Evolutionary conservation across 495 filamentous ascomycete genomes (phyloP), one percentile per base, ranked within the genome.

Genomic region (Hyaloscypha finlandica): DNA sequence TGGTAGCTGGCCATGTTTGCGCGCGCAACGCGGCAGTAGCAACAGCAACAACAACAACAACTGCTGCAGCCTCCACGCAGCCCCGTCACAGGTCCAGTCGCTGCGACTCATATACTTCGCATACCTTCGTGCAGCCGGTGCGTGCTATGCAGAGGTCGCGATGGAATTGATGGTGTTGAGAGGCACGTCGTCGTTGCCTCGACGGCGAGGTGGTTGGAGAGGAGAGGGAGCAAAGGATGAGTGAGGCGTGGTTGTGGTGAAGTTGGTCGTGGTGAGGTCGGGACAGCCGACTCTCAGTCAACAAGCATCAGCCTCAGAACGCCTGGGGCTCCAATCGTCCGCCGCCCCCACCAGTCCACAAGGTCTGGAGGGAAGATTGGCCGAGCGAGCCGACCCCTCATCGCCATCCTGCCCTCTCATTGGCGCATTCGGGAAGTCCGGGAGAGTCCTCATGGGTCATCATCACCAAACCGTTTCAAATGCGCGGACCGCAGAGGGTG

Each of bases 81-180:
- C 60, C 62, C 66, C 66, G 56, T 65, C 64, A 3, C 19, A 22
- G 37, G 20, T 61, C 59, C 2, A 53, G 65, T 71, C 62, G 65
- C 69, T 20, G 63, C 66, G 19, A 45, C 66, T 72, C 70, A 72
- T 68, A 59, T 37, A 66, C 65, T 63, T 33, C 2, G 57, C 69
- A 71, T 71, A 30, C 45, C 69, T 68, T 33, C 16, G 4, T 4
- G 16, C 9, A 48, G 16, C 42, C 35, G 12, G 35, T 37, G 35
- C 35, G 6, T 12, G 57, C 25, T 25, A 32, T 16, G 29, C 19
- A 56, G 53, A 29, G 9, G 20, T 30, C 20, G 29, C 53, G 53
- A 29, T 14, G 6, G 9, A 31, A 56, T 25, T 56, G 53, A 56
- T 19, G 53, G 29, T 25, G 25, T 25, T 25, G 2, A 19, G 19